phyloP scores from a whole-genome alignment of 768 basidiomycete species.

The Leccinum pellstonianum region DNA sequence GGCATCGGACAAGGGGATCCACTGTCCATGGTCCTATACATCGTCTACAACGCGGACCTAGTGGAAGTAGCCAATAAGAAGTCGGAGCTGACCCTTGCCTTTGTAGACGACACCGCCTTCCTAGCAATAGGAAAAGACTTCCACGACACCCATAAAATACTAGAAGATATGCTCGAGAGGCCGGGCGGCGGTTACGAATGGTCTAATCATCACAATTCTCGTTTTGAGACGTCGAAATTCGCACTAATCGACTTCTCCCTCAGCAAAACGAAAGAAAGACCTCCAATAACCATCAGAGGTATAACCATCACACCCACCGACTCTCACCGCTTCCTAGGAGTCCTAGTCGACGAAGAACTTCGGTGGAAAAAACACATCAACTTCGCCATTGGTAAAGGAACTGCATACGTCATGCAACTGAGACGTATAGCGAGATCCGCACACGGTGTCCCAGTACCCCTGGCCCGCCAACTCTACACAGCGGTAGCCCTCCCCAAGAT shows the following conservation, averaged over 20 bases:
- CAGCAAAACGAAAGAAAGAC: not conserved
- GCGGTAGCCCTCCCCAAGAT: not conserved
- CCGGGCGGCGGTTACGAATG: constrained; percentile 16
- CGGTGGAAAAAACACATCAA: not conserved
- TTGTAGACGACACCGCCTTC: constrained; percentile 32
- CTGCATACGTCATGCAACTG: not conserved
- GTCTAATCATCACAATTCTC: constrained; percentile 7
- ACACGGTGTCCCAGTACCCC: not conserved
- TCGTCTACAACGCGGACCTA: constrained; percentile 33
- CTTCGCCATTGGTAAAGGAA: not conserved
- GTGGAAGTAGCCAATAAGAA: not conserved
- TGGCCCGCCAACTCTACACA: not conserved
- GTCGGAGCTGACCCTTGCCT: constrained; percentile 24
- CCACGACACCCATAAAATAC: constrained; percentile 13
- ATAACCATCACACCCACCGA: not conserved
- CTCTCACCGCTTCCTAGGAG: not conserved
- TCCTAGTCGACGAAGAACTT: not conserved
- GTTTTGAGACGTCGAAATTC: constrained; percentile 19
- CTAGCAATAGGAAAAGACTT: constrained; percentile 28
- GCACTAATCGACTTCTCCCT: constrained; percentile 15
- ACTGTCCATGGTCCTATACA: constrained; percentile 22
- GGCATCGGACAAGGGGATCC: constrained; percentile 28
- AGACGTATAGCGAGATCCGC: not conserved
- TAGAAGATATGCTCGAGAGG: constrained; percentile 28
- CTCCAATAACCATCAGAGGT: not conserved